phyloP scores from a whole-genome alignment of 129 eudicot genomes.

The Chrysanthemum makinoi region DNA sequence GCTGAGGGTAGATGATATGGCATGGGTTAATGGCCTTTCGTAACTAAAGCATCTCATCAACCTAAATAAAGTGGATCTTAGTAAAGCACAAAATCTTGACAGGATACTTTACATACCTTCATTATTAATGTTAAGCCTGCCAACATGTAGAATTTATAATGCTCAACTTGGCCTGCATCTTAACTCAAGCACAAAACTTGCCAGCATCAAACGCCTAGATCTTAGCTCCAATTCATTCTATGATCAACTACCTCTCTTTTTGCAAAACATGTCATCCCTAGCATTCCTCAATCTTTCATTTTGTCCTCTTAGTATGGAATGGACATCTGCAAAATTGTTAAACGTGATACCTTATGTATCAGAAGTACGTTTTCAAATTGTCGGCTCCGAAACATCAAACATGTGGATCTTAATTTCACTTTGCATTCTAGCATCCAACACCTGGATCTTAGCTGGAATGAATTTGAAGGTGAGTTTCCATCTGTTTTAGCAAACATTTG shows the following conservation, averaged over 20 bases:
- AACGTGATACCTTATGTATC: too few species aligned
- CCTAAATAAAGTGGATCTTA: neutral
- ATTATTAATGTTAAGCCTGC: neutral
- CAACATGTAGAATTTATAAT: neutral
- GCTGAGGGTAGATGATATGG: neutral
- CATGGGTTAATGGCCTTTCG: constrained; percentile 11
- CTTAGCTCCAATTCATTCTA: neutral
- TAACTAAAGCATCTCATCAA: neutral
- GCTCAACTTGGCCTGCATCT: neutral
- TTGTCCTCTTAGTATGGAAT: too few species aligned
- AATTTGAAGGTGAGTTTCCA: neutral
- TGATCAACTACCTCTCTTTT: neutral
- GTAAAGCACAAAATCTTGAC: neutral
- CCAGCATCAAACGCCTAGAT: neutral
- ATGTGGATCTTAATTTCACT: too few species aligned
- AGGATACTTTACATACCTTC: constrained; percentile 1
- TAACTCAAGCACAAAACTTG: neutral
- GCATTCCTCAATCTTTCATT: too few species aligned
- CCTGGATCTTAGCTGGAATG: too few species aligned
- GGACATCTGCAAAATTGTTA: too few species aligned
- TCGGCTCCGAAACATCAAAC: too few species aligned
- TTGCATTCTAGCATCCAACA: too few species aligned
- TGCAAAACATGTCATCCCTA: too few species aligned
- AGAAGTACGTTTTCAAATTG: too few species aligned
- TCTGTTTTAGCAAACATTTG: neutral